phyloP scores from a whole-genome alignment of 2,329 filamentous ascomycete genomes.

The Cladophialophora exuberans region DNA sequence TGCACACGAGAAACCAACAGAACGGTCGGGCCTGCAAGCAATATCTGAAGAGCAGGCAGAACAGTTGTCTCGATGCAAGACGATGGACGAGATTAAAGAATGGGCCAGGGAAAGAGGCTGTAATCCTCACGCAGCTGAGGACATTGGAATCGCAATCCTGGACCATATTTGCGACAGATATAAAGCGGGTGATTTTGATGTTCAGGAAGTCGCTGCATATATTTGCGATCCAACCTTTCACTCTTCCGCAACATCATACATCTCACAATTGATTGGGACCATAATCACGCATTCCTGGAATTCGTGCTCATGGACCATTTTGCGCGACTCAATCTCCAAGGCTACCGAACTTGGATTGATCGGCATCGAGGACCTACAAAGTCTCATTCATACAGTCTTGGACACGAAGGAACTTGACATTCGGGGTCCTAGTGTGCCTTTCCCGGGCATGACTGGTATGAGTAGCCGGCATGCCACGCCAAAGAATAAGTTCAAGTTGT shows the following conservation, averaged over 20 bases:
- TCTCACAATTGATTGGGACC: conserved; percentile 12
- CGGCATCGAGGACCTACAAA: conserved; percentile 14
- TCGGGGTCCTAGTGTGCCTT: too few species aligned
- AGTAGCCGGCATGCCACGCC: neutral
- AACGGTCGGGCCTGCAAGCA: neutral
- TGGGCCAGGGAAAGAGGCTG: conserved; percentile 6
- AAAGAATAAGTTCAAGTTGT: conserved; percentile 2
- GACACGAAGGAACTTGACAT: too few species aligned
- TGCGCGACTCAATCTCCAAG: conserved; percentile 16
- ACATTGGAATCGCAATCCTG: conserved; percentile 16
- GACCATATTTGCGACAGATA: conserved; percentile 21
- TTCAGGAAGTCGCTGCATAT: conserved; percentile 23
- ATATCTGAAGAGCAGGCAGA: neutral
- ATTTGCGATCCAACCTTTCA: conserved; percentile 31
- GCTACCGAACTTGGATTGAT: conserved; percentile 30
- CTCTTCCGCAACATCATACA: conserved; percentile 26
- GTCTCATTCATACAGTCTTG: conserved; percentile 10
- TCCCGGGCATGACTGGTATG: neutral
- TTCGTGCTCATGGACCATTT: conserved; percentile 11
- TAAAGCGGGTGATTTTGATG: neutral
- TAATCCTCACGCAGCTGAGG: conserved; percentile 9
- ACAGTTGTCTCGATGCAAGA: conserved; percentile 13
- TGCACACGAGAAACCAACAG: neutral
- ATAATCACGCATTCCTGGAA: conserved; percentile 12
- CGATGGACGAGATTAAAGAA: conserved; percentile 17